phyloP scores from a whole-genome alignment of 2,329 filamentous ascomycete genomes.

The Pseudopithomyces maydicus region DNA sequence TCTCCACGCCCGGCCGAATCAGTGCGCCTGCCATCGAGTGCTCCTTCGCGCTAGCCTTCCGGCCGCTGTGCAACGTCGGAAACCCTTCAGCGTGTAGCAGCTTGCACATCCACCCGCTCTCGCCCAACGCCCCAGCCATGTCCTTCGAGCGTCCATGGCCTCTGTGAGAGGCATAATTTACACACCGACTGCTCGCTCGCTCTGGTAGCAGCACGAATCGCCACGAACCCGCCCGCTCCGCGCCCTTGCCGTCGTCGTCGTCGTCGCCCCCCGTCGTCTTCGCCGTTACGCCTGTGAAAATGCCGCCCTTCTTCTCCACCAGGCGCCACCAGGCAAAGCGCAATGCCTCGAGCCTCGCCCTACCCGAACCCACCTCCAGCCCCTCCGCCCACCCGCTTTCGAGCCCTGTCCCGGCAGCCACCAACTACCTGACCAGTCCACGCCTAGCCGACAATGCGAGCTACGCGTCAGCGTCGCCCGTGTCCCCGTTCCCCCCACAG shows the following conservation, averaged over 20 bases:
- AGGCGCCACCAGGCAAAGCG: constrained; percentile 45
- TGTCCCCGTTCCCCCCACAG: constrained; percentile 45
- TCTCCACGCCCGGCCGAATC: constrained; percentile 8
- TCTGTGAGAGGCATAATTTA: constrained; percentile 38
- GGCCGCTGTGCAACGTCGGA: constrained; percentile 30
- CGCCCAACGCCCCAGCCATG: constrained; percentile 24
- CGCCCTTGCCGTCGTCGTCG: too few species aligned
- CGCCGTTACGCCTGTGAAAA: constrained; percentile 14
- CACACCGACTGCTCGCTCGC: neutral
- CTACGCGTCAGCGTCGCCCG: constrained; percentile 38
- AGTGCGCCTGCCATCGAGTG: constrained; percentile 1
- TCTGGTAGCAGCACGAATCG: neutral
- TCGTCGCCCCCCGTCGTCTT: too few species aligned
- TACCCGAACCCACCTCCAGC: constrained; percentile 37
- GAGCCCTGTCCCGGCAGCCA: constrained; percentile 31
- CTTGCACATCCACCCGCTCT: constrained; percentile 12
- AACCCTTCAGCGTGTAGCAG: constrained; percentile 10
- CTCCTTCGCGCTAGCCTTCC: constrained; percentile 12
- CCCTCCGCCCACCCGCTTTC: constrained; percentile 30
- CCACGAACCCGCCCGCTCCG: neutral
- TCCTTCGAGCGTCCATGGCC: constrained; percentile 33
- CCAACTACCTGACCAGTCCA: constrained; percentile 38
- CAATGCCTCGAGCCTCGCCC: constrained; percentile 41
- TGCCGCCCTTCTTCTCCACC: constrained; percentile 50
- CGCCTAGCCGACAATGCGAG: constrained; percentile 37